phyloP scores from a whole-genome alignment of 495 filamentous ascomycete species.

The Friedmanniomyces simplex region DNA sequence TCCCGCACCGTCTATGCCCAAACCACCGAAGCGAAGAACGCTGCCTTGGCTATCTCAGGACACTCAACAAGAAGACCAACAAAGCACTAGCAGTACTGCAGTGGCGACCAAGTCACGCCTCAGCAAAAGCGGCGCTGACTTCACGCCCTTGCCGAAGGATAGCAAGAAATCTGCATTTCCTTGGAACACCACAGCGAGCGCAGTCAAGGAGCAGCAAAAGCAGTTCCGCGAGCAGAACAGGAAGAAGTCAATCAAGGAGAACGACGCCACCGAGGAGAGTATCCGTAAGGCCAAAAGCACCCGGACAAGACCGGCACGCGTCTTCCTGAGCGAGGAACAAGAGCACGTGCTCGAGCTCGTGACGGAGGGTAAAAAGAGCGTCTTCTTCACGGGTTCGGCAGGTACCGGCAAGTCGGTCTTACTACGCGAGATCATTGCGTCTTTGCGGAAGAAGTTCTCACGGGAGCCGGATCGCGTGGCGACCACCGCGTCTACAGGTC shows the following conservation, averaged over 20 bases:
- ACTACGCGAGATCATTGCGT: constrained; percentile 77
- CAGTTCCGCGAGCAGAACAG: constrained; percentile 55
- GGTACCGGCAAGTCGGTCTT: constrained; percentile 97
- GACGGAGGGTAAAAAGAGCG: constrained; percentile 63
- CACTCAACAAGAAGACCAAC: constrained; percentile 26
- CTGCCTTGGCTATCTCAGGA: constrained; percentile 44
- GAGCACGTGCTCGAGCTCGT: constrained; percentile 71
- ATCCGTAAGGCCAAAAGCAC: constrained; percentile 27
- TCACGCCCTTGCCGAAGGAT: constrained; percentile 34
- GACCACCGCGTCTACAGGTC: constrained; percentile 88
- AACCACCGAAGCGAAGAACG: constrained; percentile 40
- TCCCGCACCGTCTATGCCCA: not conserved
- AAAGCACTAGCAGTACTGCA: not conserved
- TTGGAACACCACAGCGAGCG: constrained; percentile 78
- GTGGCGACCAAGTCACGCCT: constrained; percentile 2
- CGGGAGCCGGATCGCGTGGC: constrained; percentile 72
- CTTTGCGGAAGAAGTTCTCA: constrained; percentile 62
- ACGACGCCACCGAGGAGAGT: constrained; percentile 24
- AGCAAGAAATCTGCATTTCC: constrained; percentile 30
- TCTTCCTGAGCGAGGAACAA: constrained; percentile 80
- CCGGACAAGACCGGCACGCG: constrained; percentile 38
- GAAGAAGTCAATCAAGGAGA: constrained; percentile 47
- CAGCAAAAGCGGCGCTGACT: not conserved
- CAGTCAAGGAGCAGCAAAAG: constrained; percentile 72
- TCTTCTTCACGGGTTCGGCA: constrained; percentile 96